phyloP scores from a whole-genome alignment of 768 basidiomycete genomes.

The Auriculariales sp. region DNA sequence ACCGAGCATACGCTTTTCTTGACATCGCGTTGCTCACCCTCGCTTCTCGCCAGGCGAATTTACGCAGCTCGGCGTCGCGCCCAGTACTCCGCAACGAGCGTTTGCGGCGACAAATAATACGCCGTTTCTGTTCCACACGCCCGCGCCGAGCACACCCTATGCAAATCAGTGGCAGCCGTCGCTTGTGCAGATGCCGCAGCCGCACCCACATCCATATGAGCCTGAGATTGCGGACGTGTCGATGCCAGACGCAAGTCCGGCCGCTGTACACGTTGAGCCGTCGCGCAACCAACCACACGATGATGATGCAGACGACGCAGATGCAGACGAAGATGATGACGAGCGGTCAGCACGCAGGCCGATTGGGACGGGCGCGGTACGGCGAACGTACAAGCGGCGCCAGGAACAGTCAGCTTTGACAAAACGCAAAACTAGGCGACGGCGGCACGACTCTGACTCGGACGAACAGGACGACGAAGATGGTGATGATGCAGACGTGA shows the following conservation, averaged over 20 bases:
- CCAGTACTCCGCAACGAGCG: constrained; percentile 28
- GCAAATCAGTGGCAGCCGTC: constrained; percentile 55
- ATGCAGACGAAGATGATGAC: constrained; percentile 59
- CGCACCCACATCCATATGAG: constrained; percentile 25
- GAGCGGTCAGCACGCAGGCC: constrained; percentile 17
- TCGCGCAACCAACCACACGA: constrained; percentile 27
- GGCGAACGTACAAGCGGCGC: constrained; percentile 9
- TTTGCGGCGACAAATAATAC: constrained; percentile 50
- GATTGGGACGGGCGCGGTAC: constrained; percentile 51
- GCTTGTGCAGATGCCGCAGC: constrained; percentile 38
- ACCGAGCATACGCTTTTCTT: constrained; percentile 54
- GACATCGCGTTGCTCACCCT: constrained; percentile 60
- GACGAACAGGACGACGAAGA: constrained; percentile 59
- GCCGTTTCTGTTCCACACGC: constrained; percentile 58
- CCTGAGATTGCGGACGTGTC: constrained; percentile 52
- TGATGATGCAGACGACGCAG: constrained; percentile 71
- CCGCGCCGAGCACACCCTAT: constrained; percentile 26
- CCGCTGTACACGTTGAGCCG: constrained; percentile 5
- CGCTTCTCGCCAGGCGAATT: neutral
- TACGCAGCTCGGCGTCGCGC: constrained; percentile 21
- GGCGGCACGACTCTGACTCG: neutral
- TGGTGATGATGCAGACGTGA: constrained; percentile 58
- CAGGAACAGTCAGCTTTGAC: too few species aligned
- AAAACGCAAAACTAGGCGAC: too few species aligned
- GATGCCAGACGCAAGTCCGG: constrained; percentile 59